phyloP scores from a whole-genome alignment of 768 basidiomycete species.

The Lactarius tabidus region DNA sequence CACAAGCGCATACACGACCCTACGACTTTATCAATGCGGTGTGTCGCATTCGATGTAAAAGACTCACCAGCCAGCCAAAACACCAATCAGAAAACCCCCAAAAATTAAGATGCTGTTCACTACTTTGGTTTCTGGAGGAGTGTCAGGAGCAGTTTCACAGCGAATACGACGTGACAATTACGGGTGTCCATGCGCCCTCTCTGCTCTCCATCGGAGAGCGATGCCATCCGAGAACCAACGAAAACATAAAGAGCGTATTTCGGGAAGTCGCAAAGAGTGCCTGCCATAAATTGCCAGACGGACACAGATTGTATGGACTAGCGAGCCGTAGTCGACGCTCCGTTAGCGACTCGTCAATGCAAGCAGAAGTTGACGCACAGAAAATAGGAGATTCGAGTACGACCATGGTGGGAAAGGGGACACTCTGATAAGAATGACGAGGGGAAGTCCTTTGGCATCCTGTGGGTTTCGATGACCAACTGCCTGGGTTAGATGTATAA shows the following conservation, averaged over 20 bases:
- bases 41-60: not conserved
- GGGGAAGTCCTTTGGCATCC: conserved; percentile 72
- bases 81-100: conserved; percentile 53
- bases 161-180: conserved; percentile 34
- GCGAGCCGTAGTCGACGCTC: not conserved
- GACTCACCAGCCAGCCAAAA: conserved; percentile 64
- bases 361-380: conserved; percentile 44
- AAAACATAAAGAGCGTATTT: conserved; percentile 71
- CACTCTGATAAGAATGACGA: conserved; percentile 76
- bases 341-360: not conserved
- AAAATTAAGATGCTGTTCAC: conserved; percentile 58
- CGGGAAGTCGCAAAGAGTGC: conserved; percentile 67
- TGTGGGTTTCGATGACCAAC: conserved; percentile 29
- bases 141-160: not conserved
- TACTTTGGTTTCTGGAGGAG: conserved; percentile 52
- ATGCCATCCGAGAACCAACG: conserved; percentile 71
- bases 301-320: conserved; percentile 72
- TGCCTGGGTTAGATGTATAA: conserved; percentile 1
- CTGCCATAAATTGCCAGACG: conserved; percentile 70
- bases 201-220: conserved; percentile 70
- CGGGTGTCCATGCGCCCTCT: conserved; percentile 73
- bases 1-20: conserved; percentile 63
- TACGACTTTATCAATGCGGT: conserved; percentile 31
- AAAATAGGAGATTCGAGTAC: conserved; percentile 77
- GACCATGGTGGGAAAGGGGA: conserved; percentile 87